A percentile compares a stretch with the other conserved stretches of the same genome.
phyloP scores from a whole-genome alignment of 768 basidiomycete genomes.

The Boletales sp. region DNA sequence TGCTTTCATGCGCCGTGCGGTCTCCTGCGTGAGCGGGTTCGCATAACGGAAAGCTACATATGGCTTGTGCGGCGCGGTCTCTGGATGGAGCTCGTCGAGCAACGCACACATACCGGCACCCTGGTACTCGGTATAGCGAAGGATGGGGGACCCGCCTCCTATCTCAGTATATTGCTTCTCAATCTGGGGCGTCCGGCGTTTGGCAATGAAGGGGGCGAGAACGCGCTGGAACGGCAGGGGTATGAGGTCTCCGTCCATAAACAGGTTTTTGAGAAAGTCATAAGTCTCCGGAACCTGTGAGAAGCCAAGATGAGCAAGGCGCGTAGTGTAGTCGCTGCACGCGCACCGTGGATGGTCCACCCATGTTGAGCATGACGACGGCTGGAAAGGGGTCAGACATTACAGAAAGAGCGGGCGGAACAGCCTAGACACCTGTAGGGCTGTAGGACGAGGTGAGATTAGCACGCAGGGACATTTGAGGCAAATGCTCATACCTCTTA shows the following conservation, averaged over 20 bases:
- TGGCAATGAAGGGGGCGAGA: conserved; percentile 86
- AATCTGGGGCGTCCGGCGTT: conserved; percentile 85
- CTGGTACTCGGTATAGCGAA: conserved; percentile 83
- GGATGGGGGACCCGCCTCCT: conserved; percentile 95
- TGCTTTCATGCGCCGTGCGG: conserved; percentile 75
- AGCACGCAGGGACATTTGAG: neutral
- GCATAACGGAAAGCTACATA: conserved; percentile 97
- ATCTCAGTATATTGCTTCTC: conserved; percentile 93
- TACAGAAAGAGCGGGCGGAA: neutral
- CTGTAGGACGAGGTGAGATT: conserved; percentile 32
- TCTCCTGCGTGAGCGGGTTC: conserved; percentile 80
- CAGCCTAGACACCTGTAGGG: conserved; percentile 52
- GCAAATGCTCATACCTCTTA: conserved; percentile 38
- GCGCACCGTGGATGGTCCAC: conserved; percentile 87
- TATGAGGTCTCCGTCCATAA: conserved; percentile 90
- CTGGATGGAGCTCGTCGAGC: conserved; percentile 91
- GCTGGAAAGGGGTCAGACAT: conserved; percentile 41
- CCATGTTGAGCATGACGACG: conserved; percentile 99
- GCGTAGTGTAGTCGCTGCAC: neutral
- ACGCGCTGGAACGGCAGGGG: conserved; percentile 89
- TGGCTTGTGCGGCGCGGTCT: conserved; percentile 90
- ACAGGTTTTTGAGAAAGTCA: conserved; percentile 89
- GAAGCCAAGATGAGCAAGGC: conserved; percentile 5
- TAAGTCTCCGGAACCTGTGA: conserved; percentile 84
- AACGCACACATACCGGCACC: conserved; percentile 87